Conservation (phyloP, 768 basidiomycete species). For the Boletus sp. region DNA sequence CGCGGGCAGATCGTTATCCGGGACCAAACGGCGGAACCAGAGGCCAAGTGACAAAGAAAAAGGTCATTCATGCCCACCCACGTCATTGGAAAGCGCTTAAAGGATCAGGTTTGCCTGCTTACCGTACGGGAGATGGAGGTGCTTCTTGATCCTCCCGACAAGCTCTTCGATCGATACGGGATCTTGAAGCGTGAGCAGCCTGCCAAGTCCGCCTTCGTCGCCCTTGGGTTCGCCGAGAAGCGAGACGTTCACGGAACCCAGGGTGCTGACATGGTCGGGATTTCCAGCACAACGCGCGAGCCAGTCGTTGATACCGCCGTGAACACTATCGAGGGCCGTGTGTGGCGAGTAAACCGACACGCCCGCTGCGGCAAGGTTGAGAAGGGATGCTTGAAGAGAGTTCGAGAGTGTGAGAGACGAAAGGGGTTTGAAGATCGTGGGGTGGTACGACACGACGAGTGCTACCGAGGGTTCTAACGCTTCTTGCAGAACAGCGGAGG, state of each 20-base stretch:
- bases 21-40: constrained; percentile 7
- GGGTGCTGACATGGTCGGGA: constrained; percentile 28
- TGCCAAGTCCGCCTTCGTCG: constrained; percentile 61
- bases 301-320: constrained; percentile 91
- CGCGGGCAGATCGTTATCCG: constrained; percentile 13
- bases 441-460: constrained; percentile 80
- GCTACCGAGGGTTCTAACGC: constrained; percentile 58
- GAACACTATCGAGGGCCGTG: constrained; percentile 80
- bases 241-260: constrained; percentile 23
- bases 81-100: constrained; percentile 12
- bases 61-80: background rate
- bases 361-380: constrained; percentile 76
- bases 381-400: constrained; percentile 75
- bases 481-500: constrained; percentile 66
- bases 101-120: constrained; percentile 13
- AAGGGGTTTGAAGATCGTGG: constrained; percentile 75
- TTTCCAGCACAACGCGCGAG: constrained; percentile 55
- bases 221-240: constrained; percentile 40
- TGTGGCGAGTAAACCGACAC: constrained; percentile 88
- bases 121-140: constrained; percentile 62
- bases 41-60: background rate
- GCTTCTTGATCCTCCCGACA: constrained; percentile 64
- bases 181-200: constrained; percentile 59
- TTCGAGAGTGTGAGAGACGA: constrained; percentile 73
- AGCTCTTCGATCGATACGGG: constrained; percentile 58